phyloP scores from a whole-genome alignment of 78 protist species.

The Dictyostelium firmibasis region DNA sequence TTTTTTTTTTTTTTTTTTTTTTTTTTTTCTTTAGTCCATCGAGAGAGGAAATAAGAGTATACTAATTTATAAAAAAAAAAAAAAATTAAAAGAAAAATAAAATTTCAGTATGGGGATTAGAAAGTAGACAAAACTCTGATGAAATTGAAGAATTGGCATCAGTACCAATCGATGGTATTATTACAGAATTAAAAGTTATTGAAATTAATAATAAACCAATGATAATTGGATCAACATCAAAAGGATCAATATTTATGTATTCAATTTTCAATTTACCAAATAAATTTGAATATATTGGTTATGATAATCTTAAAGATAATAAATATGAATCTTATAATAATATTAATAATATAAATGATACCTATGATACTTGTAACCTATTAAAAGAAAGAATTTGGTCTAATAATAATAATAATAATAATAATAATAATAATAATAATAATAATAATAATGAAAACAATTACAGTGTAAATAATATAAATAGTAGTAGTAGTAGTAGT shows the following conservation, averaged over 20 bases:
- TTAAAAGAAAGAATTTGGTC: constrained; percentile 1
- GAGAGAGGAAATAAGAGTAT: neutral
- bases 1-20: neutral
- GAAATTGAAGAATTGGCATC: constrained; percentile 17
- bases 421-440: neutral
- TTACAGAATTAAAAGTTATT: constrained; percentile 23
- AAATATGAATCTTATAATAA: neutral
- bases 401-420: neutral
- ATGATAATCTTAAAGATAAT: neutral
- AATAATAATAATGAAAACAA: neutral
- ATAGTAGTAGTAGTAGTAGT: neutral
- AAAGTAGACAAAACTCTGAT: constrained; percentile 15
- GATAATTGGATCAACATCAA: neutral
- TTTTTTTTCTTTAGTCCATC: too few species aligned
- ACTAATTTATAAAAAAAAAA: too few species aligned
- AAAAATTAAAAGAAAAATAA: constrained; percentile 40
- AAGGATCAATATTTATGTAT: constrained; percentile 13
- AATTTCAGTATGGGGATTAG: constrained; percentile 38
- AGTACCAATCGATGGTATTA: neutral
- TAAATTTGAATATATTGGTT: neutral
- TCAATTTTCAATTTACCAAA: constrained; percentile 2
- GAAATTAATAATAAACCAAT: constrained; percentile 29
- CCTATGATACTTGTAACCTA: neutral
- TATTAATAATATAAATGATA: neutral
- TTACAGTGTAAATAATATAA: neutral